phyloP scores from a whole-genome alignment of 768 basidiomycete species.

The Lentinula raphanica region DNA sequence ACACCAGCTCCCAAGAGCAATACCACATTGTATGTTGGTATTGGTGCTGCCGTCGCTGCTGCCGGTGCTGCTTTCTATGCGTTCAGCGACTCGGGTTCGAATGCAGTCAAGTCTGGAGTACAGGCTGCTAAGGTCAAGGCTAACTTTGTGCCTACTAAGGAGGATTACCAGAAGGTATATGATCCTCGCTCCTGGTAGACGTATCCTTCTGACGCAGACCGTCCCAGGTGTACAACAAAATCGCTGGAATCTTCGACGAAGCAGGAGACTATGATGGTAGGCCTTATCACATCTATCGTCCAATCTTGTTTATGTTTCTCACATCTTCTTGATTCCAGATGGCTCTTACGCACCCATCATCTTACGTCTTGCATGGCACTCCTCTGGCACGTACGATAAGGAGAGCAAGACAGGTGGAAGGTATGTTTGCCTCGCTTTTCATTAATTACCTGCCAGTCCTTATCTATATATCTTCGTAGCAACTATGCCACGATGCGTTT shows the following conservation, averaged over 20 bases:
- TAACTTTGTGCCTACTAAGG: conserved; percentile 71
- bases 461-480: conserved; percentile 32
- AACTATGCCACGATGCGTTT: conserved; percentile 99
- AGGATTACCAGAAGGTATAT: conserved; percentile 84
- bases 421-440: conserved; percentile 29
- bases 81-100: conserved; percentile 44
- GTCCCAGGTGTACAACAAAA: conserved; percentile 79
- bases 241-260: conserved; percentile 73
- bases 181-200: background rate
- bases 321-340: conserved; percentile 39
- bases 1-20: conserved; percentile 48
- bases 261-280: conserved; percentile 85
- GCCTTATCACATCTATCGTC: conserved; percentile 12
- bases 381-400: conserved; percentile 91
- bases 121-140: conserved; percentile 59
- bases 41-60: conserved; percentile 53
- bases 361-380: conserved; percentile 90
- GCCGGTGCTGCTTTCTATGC: conserved; percentile 64
- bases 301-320: conserved; percentile 8
- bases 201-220: conserved; percentile 3
- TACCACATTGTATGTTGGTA: conserved; percentile 51
- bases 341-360: conserved; percentile 86
- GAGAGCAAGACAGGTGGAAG: conserved; percentile 73
- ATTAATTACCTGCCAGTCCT: background rate
- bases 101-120: conserved; percentile 54